Evolutionary conservation across 2,329 filamentous ascomycete species (phyloP), one percentile per base, ranked within the genome.

Genomic region (Myriosclerotinia scirpicola): DNA sequence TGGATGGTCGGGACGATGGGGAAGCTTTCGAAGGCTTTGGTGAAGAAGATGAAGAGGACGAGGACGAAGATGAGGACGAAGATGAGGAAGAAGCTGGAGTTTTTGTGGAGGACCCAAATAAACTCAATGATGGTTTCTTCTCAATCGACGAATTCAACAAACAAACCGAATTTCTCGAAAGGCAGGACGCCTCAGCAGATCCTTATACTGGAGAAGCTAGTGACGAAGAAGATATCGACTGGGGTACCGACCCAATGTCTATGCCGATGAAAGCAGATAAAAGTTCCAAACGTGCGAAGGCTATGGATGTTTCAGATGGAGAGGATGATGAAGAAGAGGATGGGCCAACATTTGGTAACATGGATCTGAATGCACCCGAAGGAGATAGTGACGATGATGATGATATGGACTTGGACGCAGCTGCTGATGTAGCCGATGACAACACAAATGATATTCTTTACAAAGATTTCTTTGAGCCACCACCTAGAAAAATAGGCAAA

Each of bases 111-210:
- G 93, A 98, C 74, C 87, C 88, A 5, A 84, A 95, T 75, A 92
- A 93, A 8, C 85, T 99, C 42, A 98, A 99, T 75, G 95, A 99
- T 75, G 94, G 93, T 6, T 99, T 99, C 81, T 99, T 99, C 80
- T 96, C 92, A 20, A 94, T 99, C 73, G 93, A 98, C 74, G 88
- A 96, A 68, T 99, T 99, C 84, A 99, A 99, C 82, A 92, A 90
- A 76, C 91, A 96, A 76, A 92, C 93, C 2, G 92, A 96, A 74
- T 90, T 90, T 76, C 87, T 97, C 59, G 95, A 99, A 78, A 87
- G 91, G 70, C 90, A 93, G 77, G 94, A 98, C 77, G 85, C 86
- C 38, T 84, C 85, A 70, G 92, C 90, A 38, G 91, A 94, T 71
- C 86, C 87, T 48, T 88, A 90, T 72, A 89, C 90, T 66, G 90